Base-by-base conservation (phyloP, 2,329 filamentous ascomycete genomes). In the Fusarium musae region DNA sequence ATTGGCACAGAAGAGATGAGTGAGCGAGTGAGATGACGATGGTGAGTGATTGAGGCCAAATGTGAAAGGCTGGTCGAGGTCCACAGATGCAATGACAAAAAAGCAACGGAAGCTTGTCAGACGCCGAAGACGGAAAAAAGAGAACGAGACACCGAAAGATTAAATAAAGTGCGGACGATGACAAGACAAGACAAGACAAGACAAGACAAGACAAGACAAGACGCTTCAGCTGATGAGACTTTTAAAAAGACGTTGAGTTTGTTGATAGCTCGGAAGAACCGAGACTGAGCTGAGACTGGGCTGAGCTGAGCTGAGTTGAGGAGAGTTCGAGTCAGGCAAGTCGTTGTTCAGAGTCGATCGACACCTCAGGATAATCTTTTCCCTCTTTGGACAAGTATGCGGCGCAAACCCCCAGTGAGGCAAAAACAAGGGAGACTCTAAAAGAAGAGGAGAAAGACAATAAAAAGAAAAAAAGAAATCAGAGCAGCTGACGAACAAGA, bases 321-420 rank as follows among this genome's bases (percentile, higher is more conserved):
- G 13, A 10, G 30, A 37, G 56, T 32, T 39, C 65, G 67, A 70
- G 66, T 59, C 63, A 59, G 67, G 59, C 37, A 54, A 63, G 70
- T 63, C 58, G 61, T 69, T 23, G n/a, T 46, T 65, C 21, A 59
- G 63, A 50, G 32, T 74, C 59, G 72, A 74, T 74, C 59, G 72
- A 74, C 65, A 67, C 69, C 72, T 75, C 69, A 75, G 72, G 72
- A 75, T 70, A 39, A 59, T 59, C 59, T 56, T 63, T 74, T 66
- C 26, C 61, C 50, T 10, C 52, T 52, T 58, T 32, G 37, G 68
- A 56, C 32, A 73, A 74, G 50, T 28, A 63, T 47, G 59, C 54
- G 65, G 62, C 53, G 42, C 26, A 39, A 73, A 40, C 40, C 54
- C 34, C 28, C 39, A 37, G 21, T 30, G 61, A 66, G 49, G 52